Base-by-base conservation (phyloP, 331 rosid species). In the Erythrophleum ivorense region DNA sequence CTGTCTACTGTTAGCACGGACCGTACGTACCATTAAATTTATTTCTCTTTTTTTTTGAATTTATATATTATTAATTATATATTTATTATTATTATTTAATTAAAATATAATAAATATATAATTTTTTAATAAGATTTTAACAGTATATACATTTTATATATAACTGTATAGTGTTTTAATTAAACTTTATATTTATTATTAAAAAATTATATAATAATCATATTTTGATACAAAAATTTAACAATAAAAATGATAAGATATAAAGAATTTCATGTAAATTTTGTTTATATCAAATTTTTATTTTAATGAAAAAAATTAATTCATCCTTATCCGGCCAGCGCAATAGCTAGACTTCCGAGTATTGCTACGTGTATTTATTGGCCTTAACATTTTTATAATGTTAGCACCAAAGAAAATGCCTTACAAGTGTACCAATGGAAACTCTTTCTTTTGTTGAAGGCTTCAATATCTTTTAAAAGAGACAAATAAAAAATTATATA, bases 281-380 rank as follows among this genome's bases (percentile, higher is more conserved):
- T 19, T 57, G 19, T 57, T 2, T 8, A 24, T 2, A 57, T 9
- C 2, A 31, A 38, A 67, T 67, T 36, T 66, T 18, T 18, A 18
- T 38, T 65, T 65, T 14, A 52, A 5, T n/a, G 19, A 0, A 24
- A 34, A 34, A 64, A 34, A 34, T 33, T 2, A 64, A 34, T 34
- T 16, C 60, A 16, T 64, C 4, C 57, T 70, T 46, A 46, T 70
- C 75, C 18, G 21, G 75, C 75, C 75, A 70, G 58, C 75, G 48
- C 75, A 46, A 46, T 46, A 46, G 9, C 18, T 1, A 70, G 59
- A 48, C 58, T 21, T 21, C 2, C 0, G 38, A 10, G 3, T 11
- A 11, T 43, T 11, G 18, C 74, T 21, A 2, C 38, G 1, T 8
- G 52, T 9, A 18, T 38, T 67, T 29, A 43, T 19, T 69, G 74